A percentile compares a stretch with the other conserved stretches of the same genome.
These are phyloP conservation scores for Apophysomyces trapeziformis DNA, from an alignment of 371 early-diverging fungal genomes.

Conservation along the genomic window DNA sequence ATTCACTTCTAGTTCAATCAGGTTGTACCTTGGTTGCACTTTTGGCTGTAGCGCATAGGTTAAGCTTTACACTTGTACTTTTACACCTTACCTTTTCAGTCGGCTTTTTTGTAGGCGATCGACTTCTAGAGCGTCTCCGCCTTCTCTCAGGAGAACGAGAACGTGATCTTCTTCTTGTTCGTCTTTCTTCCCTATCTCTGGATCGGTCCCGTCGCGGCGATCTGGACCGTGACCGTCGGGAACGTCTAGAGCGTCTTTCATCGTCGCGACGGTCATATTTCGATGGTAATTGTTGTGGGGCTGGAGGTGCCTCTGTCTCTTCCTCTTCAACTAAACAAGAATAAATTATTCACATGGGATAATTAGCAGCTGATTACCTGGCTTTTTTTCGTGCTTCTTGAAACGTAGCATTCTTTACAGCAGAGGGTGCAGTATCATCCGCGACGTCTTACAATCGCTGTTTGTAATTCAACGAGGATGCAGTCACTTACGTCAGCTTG, in stretches of 20 bases:
- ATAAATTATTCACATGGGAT: neutral
- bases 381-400: constrained; percentile 47
- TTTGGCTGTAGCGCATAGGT: constrained; percentile 24
- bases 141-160: constrained; percentile 5
- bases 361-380: neutral
- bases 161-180: constrained; percentile 14
- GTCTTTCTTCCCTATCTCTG: neutral
- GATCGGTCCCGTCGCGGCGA: neutral
- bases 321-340: constrained; percentile 12
- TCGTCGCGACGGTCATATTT: constrained; percentile 15
- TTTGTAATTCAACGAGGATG: no score
- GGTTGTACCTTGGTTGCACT: constrained; percentile 30
- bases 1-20: constrained; percentile 78
- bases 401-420: constrained; percentile 38
- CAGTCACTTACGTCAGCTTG: no score
- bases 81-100: constrained; percentile 5
- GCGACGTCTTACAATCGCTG: no score
- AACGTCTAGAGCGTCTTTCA: constrained; percentile 19
- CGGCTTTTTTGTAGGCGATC: neutral
- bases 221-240: constrained; percentile 21
- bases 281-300: neutral
- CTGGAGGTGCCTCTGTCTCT: constrained; percentile 8
- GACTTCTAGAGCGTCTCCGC: constrained; percentile 5
- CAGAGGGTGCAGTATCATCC: neutral
- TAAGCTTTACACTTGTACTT: constrained; percentile 1